Evolutionary conservation across 495 filamentous ascomycete genomes (phyloP).

Genomic region (Aspergillus cavernicola): DNA sequence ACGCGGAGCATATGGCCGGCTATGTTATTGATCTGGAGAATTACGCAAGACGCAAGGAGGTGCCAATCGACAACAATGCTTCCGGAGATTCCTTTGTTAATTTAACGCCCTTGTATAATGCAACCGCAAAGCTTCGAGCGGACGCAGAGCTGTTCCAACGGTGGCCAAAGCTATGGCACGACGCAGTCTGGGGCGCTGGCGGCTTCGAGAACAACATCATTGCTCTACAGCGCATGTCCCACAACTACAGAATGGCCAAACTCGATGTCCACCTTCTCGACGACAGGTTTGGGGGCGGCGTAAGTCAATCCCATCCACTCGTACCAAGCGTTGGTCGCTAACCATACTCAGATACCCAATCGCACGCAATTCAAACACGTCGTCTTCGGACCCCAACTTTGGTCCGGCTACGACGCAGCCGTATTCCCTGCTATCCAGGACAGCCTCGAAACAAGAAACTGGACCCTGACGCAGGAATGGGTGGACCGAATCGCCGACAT

Average conservation of each 20-base stretch:
- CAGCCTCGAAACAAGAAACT: conserved; percentile 67
- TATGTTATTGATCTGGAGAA: conserved; percentile 65
- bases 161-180: conserved; percentile 73
- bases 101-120: conserved; percentile 56
- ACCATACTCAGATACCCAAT: conserved; percentile 64
- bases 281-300: conserved; percentile 61
- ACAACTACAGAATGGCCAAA: conserved; percentile 67
- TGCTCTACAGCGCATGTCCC: conserved; percentile 58
- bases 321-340: conserved; percentile 4
- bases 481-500: conserved; percentile 69
- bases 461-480: conserved; percentile 63
- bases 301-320: conserved; percentile 34
- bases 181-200: conserved; percentile 56
- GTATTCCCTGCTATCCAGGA: conserved; percentile 87
- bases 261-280: conserved; percentile 87
- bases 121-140: conserved; percentile 54
- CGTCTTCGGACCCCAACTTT: conserved; percentile 76
- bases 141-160: conserved; percentile 62
- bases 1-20: conserved; percentile 55
- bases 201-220: conserved; percentile 68
- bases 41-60: conserved; percentile 56
- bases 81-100: conserved; percentile 38
- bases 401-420: conserved; percentile 70
- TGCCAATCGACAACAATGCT: conserved; percentile 31
- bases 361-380: conserved; percentile 95